phyloP scores from a whole-genome alignment of 352 stramenopile genomes.

The Phytopythium sindhum region DNA sequence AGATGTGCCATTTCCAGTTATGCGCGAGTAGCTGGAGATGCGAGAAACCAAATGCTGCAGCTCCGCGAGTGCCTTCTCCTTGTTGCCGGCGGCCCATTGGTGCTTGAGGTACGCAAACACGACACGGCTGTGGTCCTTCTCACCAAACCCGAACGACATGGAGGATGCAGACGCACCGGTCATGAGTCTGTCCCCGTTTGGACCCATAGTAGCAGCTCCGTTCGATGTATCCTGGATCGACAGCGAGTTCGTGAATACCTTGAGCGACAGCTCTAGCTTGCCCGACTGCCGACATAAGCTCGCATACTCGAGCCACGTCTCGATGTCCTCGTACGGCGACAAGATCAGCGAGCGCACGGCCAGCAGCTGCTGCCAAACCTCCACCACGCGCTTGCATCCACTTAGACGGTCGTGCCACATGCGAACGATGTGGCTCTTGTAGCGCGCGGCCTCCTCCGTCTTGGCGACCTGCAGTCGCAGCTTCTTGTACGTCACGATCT shows the following conservation, averaged over 20 bases:
- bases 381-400: slow-evolving; percentile 90
- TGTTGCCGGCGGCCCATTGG: slow-evolving; percentile 88
- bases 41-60: slow-evolving; percentile 81
- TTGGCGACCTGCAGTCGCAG: slow-evolving; percentile 64
- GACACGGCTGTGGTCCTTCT: slow-evolving; percentile 91
- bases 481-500: slow-evolving; percentile 96
- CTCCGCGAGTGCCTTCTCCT: slow-evolving; percentile 85
- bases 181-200: slow-evolving; percentile 32
- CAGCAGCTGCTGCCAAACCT: slow-evolving; percentile 93
- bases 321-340: slow-evolving; percentile 81
- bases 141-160: slow-evolving; percentile 66
- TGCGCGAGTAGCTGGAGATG: slow-evolving; percentile 39
- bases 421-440: slow-evolving; percentile 78
- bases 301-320: slow-evolving; percentile 93
- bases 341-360: slow-evolving; percentile 91
- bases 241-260: slow-evolving; percentile 83
- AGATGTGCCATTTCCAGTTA: slow-evolving; percentile 10
- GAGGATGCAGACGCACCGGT: slow-evolving; percentile 53
- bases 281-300: slow-evolving; percentile 87
- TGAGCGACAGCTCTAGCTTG: slow-evolving; percentile 81
- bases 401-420: slow-evolving; percentile 85
- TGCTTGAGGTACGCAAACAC: slow-evolving; percentile 96
- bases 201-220: slow-evolving; percentile 17
- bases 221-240: slow-evolving; percentile 40
- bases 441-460: slow-evolving; percentile 65